phyloP scores from a whole-genome alignment of 2,329 filamentous ascomycete genomes.

The Dactylonectria estremocensis region DNA sequence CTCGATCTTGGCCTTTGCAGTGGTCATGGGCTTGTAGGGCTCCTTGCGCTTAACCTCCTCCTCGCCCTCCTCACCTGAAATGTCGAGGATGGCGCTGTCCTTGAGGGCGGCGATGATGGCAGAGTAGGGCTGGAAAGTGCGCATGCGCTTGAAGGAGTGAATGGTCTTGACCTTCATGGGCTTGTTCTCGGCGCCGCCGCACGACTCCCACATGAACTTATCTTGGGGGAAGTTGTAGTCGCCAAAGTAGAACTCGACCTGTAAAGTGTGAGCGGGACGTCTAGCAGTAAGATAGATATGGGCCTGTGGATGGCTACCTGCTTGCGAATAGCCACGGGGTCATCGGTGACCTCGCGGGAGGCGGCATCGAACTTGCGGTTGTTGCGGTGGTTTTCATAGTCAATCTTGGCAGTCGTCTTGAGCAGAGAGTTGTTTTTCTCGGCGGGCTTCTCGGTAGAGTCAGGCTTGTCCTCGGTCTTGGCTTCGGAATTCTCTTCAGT shows the following conservation, averaged over 20 bases:
- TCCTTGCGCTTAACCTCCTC: constrained; percentile 84
- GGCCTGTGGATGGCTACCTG: constrained; percentile 69
- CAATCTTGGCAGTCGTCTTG: constrained; percentile 61
- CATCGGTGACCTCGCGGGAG: constrained; percentile 77
- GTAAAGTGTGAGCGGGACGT: constrained; percentile 26
- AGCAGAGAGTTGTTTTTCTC: constrained; percentile 53
- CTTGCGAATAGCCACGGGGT: constrained; percentile 85
- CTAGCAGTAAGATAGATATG: neutral
- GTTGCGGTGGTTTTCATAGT: constrained; percentile 61
- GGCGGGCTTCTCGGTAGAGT: constrained; percentile 42
- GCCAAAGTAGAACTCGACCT: constrained; percentile 98
- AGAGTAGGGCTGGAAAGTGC: constrained; percentile 89
- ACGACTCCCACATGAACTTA: constrained; percentile 86
- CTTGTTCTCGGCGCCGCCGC: constrained; percentile 85
- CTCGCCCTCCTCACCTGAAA: constrained; percentile 81
- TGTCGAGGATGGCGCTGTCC: constrained; percentile 79
- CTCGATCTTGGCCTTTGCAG: constrained; percentile 76
- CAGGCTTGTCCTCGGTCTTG: too few relatives aligned
- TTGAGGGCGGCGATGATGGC: constrained; percentile 88
- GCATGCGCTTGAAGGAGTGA: constrained; percentile 95
- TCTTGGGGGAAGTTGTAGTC: constrained; percentile 92
- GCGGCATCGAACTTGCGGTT: constrained; percentile 82
- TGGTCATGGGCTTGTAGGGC: constrained; percentile 72
- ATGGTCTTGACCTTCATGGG: constrained; percentile 84
- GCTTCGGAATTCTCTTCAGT: constrained; percentile 42